Evolutionary conservation across 495 filamentous ascomycete genomes (phyloP), one percentile per base, ranked within the genome.

Genomic region (Penicillium alfredii): DNA sequence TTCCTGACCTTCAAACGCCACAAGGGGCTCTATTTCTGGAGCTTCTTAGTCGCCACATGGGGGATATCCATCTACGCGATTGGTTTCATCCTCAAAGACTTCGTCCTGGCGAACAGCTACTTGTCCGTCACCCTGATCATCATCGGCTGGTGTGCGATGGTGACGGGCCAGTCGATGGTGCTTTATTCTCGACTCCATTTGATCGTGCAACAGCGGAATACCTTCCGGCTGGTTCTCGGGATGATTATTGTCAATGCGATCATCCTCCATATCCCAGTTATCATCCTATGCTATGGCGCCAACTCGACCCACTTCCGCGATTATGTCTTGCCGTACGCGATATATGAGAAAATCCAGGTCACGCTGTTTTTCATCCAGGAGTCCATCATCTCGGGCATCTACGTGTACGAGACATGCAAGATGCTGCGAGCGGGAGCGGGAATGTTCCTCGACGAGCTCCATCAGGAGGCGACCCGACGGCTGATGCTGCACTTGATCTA

Each of bases 21-120:
- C 13, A 27, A 30, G 3, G 66, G 69, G 7, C 47, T 68, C 1
- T 72, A 72, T 43, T 72, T 67, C 47, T 72, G 63, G 64, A 63
- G 54, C 28, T 53, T 72, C 39, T 13, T 58, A 0, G 27, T 58
- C n/a, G 45, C 56, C 6, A 56, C 49, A 5, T 17, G 48, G 5
- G 61, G 57, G 9, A 47, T 55, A 11, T 19, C 49, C 7, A 11
- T 59, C 5, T 49, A 66, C 36, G 34, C 51, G 7, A 28, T 63
- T 8, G 36, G 44, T 5, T 26, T 42, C 0, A 38, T 72, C 13
- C 49, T 71, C 7, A 53, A 48, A 9, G 53, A 46, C 30, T 61
- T 67, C 13, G 35, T 33, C 1, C 48, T 61, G 3, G 52, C 49
- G 2, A 40, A 53, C 0, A 39, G 41, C 10, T 36, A 36, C 15